Conservation (phyloP, 2,329 filamentous ascomycete species). For the Fusarium dlaminii region DNA sequence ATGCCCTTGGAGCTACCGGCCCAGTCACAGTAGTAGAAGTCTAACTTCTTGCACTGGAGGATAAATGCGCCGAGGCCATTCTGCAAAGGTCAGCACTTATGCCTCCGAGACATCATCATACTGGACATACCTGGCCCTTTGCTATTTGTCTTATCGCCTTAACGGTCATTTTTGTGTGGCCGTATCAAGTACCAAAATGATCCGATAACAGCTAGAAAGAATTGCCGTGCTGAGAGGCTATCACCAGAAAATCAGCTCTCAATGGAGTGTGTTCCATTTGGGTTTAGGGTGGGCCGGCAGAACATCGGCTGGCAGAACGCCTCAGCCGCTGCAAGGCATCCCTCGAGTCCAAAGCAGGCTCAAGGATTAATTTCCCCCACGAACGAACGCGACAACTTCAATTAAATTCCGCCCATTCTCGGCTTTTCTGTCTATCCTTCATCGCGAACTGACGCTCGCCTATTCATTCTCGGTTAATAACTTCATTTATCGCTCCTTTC, state of each 20-base stretch:
- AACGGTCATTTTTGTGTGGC: conserved; percentile 62
- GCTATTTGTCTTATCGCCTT: conserved; percentile 63
- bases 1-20: conserved; percentile 93
- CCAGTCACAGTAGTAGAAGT: conserved; percentile 98
- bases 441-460: conserved; percentile 19
- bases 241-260: conserved; percentile 41
- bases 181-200: conserved; percentile 42
- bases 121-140: conserved; percentile 60
- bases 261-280: conserved; percentile 7
- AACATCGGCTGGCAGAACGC: conserved; percentile 32
- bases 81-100: conserved; percentile 57
- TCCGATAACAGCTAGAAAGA: conserved; percentile 35
- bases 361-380: conserved; percentile 40
- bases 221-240: conserved; percentile 32
- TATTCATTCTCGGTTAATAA: conserved; percentile 14
- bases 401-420: conserved; percentile 16
- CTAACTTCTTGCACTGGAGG: conserved; percentile 93
- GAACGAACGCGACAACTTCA: conserved; percentile 31
- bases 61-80: conserved; percentile 98
- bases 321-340: conserved; percentile 22
- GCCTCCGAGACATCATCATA: background rate
- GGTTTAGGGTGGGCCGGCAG: conserved; percentile 41
- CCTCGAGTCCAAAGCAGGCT: conserved; percentile 7
- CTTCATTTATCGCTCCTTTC: background rate
- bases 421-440: conserved; percentile 9